Conservation (phyloP, 2,329 filamentous ascomycete species). For the Fusarium circinatum region DNA sequence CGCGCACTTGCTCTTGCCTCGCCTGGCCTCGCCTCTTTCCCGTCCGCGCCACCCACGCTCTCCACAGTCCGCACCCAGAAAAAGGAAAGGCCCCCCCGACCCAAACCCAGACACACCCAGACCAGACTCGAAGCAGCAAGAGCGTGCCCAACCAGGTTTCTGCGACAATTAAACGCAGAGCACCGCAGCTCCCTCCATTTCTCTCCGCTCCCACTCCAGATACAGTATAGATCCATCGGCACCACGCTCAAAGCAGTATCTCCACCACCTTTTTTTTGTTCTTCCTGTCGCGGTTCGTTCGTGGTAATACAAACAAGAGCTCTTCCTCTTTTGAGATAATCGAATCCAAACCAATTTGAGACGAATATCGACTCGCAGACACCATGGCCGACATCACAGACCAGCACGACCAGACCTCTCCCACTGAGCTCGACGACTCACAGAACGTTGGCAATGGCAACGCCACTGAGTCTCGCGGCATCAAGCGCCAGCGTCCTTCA, state of each 20-base stretch:
- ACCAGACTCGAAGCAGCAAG: slow-evolving; percentile 53
- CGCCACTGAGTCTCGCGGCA: slow-evolving; percentile 78
- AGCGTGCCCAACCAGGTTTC: slow-evolving; percentile 64
- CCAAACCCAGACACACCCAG: slow-evolving; percentile 40
- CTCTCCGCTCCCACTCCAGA: slow-evolving; percentile 66
- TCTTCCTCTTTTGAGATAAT: slow-evolving; percentile 40
- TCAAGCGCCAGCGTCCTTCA: slow-evolving; percentile 88
- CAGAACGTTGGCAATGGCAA: slow-evolving; percentile 80
- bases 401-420: slow-evolving; percentile 80
- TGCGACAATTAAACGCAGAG: slow-evolving; percentile 60
- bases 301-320: slow-evolving; percentile 52
- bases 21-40: slow-evolving; percentile 55
- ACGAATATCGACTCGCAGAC: slow-evolving; percentile 26
- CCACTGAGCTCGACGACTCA: slow-evolving; percentile 77
- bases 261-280: slow-evolving; percentile 67
- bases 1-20: slow-evolving; percentile 38
- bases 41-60: slow-evolving; percentile 45
- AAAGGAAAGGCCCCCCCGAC: slow-evolving; percentile 40
- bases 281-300: slow-evolving; percentile 48
- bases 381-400: slow-evolving; percentile 82
- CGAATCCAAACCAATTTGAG: slow-evolving; percentile 40
- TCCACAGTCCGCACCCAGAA: slow-evolving; percentile 42
- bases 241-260: slow-evolving; percentile 73
- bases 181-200: slow-evolving; percentile 56
- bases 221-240: slow-evolving; percentile 73